Evolutionary conservation across 1,284 basidiomycete genomes (phyloP), one percentile per base, ranked within the genome.

Genomic region (Kwoniella shivajii): DNA sequence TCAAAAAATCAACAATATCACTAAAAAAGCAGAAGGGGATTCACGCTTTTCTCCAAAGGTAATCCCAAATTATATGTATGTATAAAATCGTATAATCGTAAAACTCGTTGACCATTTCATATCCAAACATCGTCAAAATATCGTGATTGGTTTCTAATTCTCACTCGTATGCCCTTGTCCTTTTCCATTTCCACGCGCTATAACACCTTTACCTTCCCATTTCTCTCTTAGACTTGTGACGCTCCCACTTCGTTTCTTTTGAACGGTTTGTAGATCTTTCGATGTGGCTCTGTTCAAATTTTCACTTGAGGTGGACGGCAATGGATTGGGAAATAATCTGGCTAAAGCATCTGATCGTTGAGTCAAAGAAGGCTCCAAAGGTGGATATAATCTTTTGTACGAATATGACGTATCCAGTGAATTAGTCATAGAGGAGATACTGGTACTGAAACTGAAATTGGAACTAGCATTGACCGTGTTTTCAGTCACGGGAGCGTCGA

Each of bases 341-440:
- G 65, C 46, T 33, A 72, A 56, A 5, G 71, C 68, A 22, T 58
- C 50, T 5, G 67, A 66, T 16, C 71, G 51, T 47, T 69, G 65
- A 5, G 63, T 61, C 20, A 67, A 45, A 1, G 65, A 46, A 14
- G 67, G 66, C 11, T 64, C 53, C 18, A 72, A 56, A 9, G 63
- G 29, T 2, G 69, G 69, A 46, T 69, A 71, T 3, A 71, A 54
- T 27, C 53, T 54, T 24, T 31, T 27, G 20, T 5, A 43, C n/a
- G 37, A 22, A 39, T 16, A 39, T 39, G 37, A 20, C 16, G 37
- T 13, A 18, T 39, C n/a, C n/a, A n/a, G n/a, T n/a, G 38, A 20
- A 10, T 43, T 43, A 0, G 41, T 16, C 11, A 6, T 5, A 43
- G 26, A 6, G 6, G 7, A 20, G n/a, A 24, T 42, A 26, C 3